A percentile compares a stretch with the other conserved stretches of the same genome.
Conservation (phyloP, 768 basidiomycete species). For the Brasilioporus rufonigricans region DNA sequence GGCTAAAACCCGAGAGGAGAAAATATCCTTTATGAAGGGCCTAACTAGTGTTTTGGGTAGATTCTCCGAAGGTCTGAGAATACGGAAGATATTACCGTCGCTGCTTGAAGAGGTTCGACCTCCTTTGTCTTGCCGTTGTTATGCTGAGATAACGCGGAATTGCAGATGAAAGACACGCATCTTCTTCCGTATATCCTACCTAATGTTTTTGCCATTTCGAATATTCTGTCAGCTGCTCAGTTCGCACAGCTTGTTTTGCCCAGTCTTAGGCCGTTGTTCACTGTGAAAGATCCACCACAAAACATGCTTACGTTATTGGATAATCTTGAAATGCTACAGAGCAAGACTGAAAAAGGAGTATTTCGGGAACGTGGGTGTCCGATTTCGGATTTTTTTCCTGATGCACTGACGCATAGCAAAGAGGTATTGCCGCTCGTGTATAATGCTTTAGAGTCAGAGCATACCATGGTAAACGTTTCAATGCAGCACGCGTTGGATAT, state of each 20-base stretch:
- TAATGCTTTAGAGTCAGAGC: conserved; percentile 94
- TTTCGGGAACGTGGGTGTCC: conserved; percentile 81
- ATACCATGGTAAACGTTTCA: conserved; percentile 57
- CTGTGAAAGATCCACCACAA: conserved; percentile 91
- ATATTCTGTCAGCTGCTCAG: conserved; percentile 69
- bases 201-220: conserved; percentile 90
- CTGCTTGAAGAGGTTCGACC: conserved; percentile 85
- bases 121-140: not conserved
- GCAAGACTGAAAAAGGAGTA: conserved; percentile 80
- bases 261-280: conserved; percentile 86
- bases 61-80: conserved; percentile 85
- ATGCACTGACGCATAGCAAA: conserved; percentile 31
- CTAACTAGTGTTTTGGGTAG: conserved; percentile 73
- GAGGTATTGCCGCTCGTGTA: conserved; percentile 97
- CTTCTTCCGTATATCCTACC: conserved; percentile 94
- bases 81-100: conserved; percentile 87
- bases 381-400: not conserved
- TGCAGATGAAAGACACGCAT: conserved; percentile 89
- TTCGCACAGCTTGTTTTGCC: conserved; percentile 83
- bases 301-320: conserved; percentile 94
- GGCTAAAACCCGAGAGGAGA: conserved; percentile 91
- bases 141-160: conserved; percentile 8
- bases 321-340: conserved; percentile 81
- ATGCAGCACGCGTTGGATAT: not conserved
- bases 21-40: conserved; percentile 94